Conservation (phyloP, 208 protist species). For the Acanthamoeba royreba region DNA sequence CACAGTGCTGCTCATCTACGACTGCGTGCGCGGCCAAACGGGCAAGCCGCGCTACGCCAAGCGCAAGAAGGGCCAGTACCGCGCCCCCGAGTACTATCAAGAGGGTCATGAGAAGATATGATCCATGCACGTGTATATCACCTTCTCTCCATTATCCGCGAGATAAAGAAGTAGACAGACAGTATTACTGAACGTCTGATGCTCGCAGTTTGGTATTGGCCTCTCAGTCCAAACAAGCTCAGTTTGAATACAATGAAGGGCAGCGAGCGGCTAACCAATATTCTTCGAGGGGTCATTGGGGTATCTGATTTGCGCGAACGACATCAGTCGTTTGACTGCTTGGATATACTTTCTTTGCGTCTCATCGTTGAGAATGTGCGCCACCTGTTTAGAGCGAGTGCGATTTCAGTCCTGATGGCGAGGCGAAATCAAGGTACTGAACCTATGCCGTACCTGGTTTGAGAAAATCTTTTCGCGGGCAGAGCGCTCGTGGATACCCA, state of each 20-base stretch:
- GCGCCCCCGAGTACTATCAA: too few species aligned
- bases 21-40: too few species aligned
- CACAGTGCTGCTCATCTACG: too few species aligned
- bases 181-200: too few species aligned
- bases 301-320: not conserved
- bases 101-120: too few species aligned
- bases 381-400: too few species aligned
- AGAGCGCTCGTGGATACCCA: conserved; percentile 78
- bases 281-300: conserved; percentile 12
- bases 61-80: too few species aligned
- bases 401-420: not conserved
- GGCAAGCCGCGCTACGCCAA: too few species aligned
- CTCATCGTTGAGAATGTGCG: conserved; percentile 80
- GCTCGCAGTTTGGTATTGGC: too few species aligned
- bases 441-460: conserved; percentile 44
- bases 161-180: too few species aligned
- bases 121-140: too few species aligned
- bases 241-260: not conserved
- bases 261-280: not conserved
- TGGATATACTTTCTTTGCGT: conserved; percentile 74
- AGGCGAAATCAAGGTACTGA: not conserved
- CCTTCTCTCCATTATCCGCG: too few species aligned
- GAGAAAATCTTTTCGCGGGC: conserved; percentile 79
- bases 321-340: conserved; percentile 76
- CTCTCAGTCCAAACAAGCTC: not conserved